Evolutionary conservation across 116 monocot species (phyloP).

Genomic region (Zostera marina): DNA sequence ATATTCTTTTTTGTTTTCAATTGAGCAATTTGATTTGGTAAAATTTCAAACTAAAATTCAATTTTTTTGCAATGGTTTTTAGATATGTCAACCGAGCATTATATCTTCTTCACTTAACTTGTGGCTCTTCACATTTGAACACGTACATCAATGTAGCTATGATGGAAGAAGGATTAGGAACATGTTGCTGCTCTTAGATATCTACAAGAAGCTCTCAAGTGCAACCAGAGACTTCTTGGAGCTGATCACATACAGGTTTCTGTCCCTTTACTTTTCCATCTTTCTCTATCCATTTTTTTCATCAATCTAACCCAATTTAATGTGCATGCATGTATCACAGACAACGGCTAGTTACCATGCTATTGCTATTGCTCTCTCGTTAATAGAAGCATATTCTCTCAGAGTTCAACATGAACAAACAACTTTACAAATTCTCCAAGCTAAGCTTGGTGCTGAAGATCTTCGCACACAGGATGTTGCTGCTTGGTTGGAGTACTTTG

Average conservation of each 20-base stretch:
- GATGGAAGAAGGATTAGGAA: slow-evolving; percentile 99
- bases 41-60: neutral
- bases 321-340: slow-evolving; percentile 22
- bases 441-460: slow-evolving; percentile 90
- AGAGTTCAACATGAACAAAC: slow-evolving; percentile 98
- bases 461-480: slow-evolving; percentile 99
- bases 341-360: slow-evolving; percentile 99
- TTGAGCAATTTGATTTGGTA: too few relatives aligned
- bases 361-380: slow-evolving; percentile 88
- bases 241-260: slow-evolving; percentile 91
- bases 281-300: neutral
- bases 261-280: slow-evolving; percentile 1
- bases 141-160: slow-evolving; percentile 98
- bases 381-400: slow-evolving; percentile 91
- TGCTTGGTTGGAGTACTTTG: slow-evolving; percentile 97
- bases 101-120: slow-evolving; percentile 80
- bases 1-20: neutral
- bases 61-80: slow-evolving; percentile 1
- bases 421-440: slow-evolving; percentile 78
- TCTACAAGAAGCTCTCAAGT: slow-evolving; percentile 97
- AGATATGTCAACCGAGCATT: slow-evolving; percentile 97
- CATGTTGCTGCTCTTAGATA: slow-evolving; percentile 90
- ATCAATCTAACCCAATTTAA: neutral
- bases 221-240: slow-evolving; percentile 86
- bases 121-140: slow-evolving; percentile 92